Evolutionary conservation across 768 basidiomycete genomes (phyloP).

Genomic region (Symmetrospora coprosmae): DNA sequence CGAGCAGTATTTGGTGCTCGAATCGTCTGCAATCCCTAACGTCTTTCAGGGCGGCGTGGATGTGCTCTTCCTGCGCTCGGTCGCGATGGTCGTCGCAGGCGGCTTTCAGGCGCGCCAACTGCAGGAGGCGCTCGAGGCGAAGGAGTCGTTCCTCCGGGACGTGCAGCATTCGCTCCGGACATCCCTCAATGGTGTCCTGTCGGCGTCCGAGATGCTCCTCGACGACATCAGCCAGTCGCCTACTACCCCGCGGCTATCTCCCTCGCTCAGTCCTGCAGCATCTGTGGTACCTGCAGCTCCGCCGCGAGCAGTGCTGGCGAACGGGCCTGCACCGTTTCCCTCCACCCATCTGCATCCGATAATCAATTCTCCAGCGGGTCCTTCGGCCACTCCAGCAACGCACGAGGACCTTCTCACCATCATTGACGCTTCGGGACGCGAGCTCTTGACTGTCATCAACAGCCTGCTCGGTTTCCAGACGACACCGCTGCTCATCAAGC

Average conservation of each 20-base stretch:
- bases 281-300: too few species aligned
- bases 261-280: too few species aligned
- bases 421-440: conserved; percentile 10
- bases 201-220: conserved; percentile 13
- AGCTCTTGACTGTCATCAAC: conserved; percentile 9
- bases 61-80: conserved; percentile 4
- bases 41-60: conserved; percentile 3
- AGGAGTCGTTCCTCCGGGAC: neutral
- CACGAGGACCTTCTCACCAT: neutral
- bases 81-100: neutral
- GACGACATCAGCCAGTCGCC: too few species aligned
- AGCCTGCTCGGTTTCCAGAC: conserved; percentile 10
- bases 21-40: neutral
- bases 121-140: neutral
- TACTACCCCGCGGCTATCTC: too few species aligned
- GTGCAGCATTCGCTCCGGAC: conserved; percentile 13
- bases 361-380: too few species aligned
- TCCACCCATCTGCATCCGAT: too few species aligned
- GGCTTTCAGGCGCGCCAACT: neutral
- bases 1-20: neutral
- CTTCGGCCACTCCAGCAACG: neutral
- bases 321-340: neutral
- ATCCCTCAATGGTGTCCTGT: conserved; percentile 9
- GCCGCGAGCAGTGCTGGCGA: too few species aligned
- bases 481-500: neutral